Conservation (phyloP, 108 stramenopile species). For the Cyclotella cryptica region DNA sequence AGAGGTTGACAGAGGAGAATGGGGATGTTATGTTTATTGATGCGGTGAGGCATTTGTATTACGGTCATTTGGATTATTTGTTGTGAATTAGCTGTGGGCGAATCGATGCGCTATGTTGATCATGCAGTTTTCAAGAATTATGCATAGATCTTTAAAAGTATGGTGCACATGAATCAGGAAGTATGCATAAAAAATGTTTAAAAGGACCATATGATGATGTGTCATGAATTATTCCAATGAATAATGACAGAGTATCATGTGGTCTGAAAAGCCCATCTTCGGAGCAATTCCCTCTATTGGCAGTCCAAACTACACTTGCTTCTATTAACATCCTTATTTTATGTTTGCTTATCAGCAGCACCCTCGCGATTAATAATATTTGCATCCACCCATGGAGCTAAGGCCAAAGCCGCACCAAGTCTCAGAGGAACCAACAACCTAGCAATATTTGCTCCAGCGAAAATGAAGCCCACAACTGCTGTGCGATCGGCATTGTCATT, state of each 20-base stretch:
- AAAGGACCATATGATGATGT: no score
- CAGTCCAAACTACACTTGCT: neutral
- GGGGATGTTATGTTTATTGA: slow-evolving; percentile 58
- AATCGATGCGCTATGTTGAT: no score
- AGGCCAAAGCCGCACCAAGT: slow-evolving; percentile 85
- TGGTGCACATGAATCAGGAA: no score
- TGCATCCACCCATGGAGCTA: slow-evolving; percentile 93
- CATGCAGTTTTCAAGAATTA: no score
- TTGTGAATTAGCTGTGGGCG: neutral
- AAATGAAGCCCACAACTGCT: slow-evolving; percentile 83
- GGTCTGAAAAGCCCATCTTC: no score
- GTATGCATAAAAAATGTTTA: no score
- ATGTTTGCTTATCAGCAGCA: slow-evolving; percentile 5
- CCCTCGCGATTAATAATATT: slow-evolving; percentile 68
- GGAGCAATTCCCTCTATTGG: neutral
- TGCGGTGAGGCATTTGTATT: slow-evolving; percentile 55
- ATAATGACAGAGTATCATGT: no score
- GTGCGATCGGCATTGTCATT: slow-evolving; percentile 79
- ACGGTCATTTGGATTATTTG: slow-evolving; percentile 48
- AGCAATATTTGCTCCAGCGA: slow-evolving; percentile 88
- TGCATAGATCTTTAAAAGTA: no score
- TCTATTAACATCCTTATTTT: neutral
- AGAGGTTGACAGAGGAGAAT: slow-evolving; percentile 45
- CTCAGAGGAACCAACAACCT: slow-evolving; percentile 87
- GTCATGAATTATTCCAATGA: no score